Evolutionary conservation across 176 grass and related monocot species (phyloP).

Genomic region (Zea mays): Zm-B73-REFERENCE-NAM-5.0 NC_050101.1:50580501-50581000

Average conservation of each 20-base stretch:
- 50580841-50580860: slow-evolving; percentile 64
- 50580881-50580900: slow-evolving; percentile 67
- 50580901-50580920: slow-evolving; percentile 82
- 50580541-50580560: slow-evolving; percentile 82
- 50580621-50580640: slow-evolving; percentile 82
- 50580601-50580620: slow-evolving; percentile 73
- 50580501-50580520: slow-evolving; percentile 86
- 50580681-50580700: slow-evolving; percentile 69
- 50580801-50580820: slow-evolving; percentile 71
- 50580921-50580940: slow-evolving; percentile 83
- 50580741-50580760: slow-evolving; percentile 80
- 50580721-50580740: slow-evolving; percentile 90
- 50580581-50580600: slow-evolving; percentile 84
- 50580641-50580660: slow-evolving; percentile 89
- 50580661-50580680: slow-evolving; percentile 63
- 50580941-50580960: slow-evolving; percentile 76
- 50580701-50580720: slow-evolving; percentile 93
- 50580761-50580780: slow-evolving; percentile 77
- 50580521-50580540: slow-evolving; percentile 92
- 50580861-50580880: slow-evolving; percentile 82
- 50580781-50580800: slow-evolving; percentile 52
- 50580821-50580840: slow-evolving; percentile 90
- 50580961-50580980: slow-evolving; percentile 54
- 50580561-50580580: slow-evolving; percentile 81
- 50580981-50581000: slow-evolving; percentile 43